Percentiles rank a stretch among this genome's conserved stretches.
Conservation (phyloP, 1,139 yeast genomes). For the Nakaseomyces delphensis region DNA sequence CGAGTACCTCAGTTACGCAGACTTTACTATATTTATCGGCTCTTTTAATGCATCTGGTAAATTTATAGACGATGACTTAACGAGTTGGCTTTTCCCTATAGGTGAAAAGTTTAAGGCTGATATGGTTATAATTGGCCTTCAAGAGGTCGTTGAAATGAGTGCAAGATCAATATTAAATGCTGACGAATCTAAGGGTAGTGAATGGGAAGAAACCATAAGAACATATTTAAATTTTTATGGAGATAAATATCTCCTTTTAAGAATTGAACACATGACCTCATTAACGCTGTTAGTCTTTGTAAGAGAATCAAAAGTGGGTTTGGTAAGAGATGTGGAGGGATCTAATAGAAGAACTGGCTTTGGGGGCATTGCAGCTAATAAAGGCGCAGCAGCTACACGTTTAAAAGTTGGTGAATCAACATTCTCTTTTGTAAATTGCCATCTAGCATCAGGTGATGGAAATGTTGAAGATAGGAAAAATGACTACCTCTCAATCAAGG, state of each 20-base stretch:
- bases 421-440: conserved; percentile 76
- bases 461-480: conserved; percentile 75
- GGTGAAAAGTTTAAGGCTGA: conserved; percentile 47
- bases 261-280: conserved; percentile 88
- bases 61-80: conserved; percentile 45
- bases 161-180: conserved; percentile 74
- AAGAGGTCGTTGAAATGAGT: conserved; percentile 83
- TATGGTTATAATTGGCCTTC: conserved; percentile 77
- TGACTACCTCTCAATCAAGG: conserved; percentile 58
- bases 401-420: conserved; percentile 67
- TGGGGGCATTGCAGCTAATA: conserved; percentile 91
- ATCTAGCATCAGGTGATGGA: conserved; percentile 82
- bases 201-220: conserved; percentile 54
- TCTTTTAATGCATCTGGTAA: conserved; percentile 85
- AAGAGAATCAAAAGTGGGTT: conserved; percentile 43
- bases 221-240: conserved; percentile 45
- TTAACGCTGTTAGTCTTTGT: conserved; percentile 61
- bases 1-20: conserved; percentile 53
- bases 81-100: conserved; percentile 78
- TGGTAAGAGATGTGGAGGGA: conserved; percentile 62
- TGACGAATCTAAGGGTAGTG: conserved; percentile 52
- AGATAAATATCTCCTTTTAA: conserved; percentile 52
- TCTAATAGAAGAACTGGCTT: conserved; percentile 84
- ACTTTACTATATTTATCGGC: conserved; percentile 65
- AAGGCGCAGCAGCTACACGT: conserved; percentile 87